Percentiles rank a stretch among this genome's conserved stretches.
phyloP scores from a whole-genome alignment of 2,329 filamentous ascomycete species.

The Tolypocladium amazonense region DNA sequence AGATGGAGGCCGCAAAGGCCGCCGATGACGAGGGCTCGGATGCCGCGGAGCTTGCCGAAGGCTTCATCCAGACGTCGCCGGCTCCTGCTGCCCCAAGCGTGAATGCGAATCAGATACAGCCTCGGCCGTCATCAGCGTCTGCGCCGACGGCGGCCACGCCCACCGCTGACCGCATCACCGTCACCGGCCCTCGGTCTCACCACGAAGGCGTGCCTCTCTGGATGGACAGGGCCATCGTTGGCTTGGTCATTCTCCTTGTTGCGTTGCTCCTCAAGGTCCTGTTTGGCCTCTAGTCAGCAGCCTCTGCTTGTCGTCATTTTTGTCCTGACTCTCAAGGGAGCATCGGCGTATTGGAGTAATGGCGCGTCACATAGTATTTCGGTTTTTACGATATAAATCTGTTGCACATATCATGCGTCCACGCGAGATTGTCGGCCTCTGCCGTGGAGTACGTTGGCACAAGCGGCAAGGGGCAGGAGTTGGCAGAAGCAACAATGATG shows the following conservation, averaged over 20 bases:
- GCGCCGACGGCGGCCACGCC: not conserved
- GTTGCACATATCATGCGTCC: not conserved
- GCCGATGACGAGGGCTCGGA: constrained; percentile 23
- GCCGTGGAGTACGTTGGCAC: not conserved
- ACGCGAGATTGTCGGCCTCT: not conserved
- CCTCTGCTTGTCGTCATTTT: too few species aligned
- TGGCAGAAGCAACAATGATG: too few species aligned
- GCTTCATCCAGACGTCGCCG: constrained; percentile 42
- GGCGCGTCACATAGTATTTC: not conserved
- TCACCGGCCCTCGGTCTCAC: constrained; percentile 5
- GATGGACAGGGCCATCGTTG: constrained; percentile 73
- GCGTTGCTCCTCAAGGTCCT: constrained; percentile 56
- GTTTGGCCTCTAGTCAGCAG: constrained; percentile 11
- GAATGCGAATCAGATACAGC: not conserved
- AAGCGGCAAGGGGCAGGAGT: not conserved
- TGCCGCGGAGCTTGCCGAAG: constrained; percentile 42
- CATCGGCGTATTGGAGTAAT: not conserved
- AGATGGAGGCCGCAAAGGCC: constrained; percentile 37
- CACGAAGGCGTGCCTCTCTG: constrained; percentile 53
- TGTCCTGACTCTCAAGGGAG: not conserved
- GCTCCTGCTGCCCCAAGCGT: not conserved
- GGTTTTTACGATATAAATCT: not conserved
- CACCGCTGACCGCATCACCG: not conserved
- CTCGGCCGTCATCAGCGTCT: not conserved
- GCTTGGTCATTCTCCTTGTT: constrained; percentile 56